phyloP scores from a whole-genome alignment of 139 green algal genomes.

The Coelastrella sp. region DNA sequence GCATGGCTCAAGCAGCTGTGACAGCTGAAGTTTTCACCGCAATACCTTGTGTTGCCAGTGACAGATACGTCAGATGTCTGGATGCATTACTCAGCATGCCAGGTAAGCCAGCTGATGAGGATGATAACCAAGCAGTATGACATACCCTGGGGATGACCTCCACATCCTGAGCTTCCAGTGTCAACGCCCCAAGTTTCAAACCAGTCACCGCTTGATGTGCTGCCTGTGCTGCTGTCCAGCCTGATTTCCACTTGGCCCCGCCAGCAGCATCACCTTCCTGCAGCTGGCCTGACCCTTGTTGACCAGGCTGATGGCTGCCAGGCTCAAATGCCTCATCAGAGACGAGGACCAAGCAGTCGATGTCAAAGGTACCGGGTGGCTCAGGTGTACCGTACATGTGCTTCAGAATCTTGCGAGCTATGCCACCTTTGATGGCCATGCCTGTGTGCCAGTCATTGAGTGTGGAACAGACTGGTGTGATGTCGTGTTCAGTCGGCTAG shows the following conservation, averaged over 20 bases:
- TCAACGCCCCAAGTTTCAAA: conserved; percentile 48
- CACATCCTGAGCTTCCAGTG: conserved; percentile 65
- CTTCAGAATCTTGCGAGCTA: conserved; percentile 65
- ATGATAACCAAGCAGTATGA: no score
- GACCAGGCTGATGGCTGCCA: background rate
- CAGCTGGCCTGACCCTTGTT: no score
- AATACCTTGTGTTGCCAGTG: no score
- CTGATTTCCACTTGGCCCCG: background rate
- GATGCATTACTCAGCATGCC: no score
- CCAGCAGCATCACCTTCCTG: background rate
- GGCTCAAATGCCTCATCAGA: background rate
- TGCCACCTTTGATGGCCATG: conserved; percentile 66
- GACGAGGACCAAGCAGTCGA: conserved; percentile 19
- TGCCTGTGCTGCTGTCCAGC: no score
- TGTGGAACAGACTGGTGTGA: background rate
- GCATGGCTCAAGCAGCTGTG: no score
- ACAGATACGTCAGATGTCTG: no score
- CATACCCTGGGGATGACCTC: conserved; percentile 54
- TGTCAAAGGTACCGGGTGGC: conserved; percentile 41
- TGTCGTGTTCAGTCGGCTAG: no score
- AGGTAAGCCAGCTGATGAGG: no score
- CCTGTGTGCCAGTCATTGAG: conserved; percentile 29
- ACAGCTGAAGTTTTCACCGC: no score
- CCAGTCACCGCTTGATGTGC: conserved; percentile 33
- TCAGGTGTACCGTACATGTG: conserved; percentile 55